Conservation (phyloP, 1,284 basidiomycete species). For the Ceratobasidium sp. region DNA sequence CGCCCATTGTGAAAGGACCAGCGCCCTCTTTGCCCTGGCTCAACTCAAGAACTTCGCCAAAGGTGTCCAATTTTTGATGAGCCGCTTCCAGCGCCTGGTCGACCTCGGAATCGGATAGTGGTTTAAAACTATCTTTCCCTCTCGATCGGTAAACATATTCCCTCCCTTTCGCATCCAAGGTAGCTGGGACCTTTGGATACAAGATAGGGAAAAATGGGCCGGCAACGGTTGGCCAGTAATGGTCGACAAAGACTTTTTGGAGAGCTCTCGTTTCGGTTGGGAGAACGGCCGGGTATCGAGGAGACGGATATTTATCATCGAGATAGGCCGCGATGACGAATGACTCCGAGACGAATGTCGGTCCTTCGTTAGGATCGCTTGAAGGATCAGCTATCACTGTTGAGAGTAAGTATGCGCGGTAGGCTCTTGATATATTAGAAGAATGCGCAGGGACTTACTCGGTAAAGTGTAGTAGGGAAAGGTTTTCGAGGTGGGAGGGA, state of each 20-base stretch:
- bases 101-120: not conserved
- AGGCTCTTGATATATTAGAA: not conserved
- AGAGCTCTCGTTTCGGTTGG: slow-evolving; percentile 30
- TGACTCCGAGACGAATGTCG: slow-evolving; percentile 44
- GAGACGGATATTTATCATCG: slow-evolving; percentile 46
- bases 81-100: not conserved
- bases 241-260: slow-evolving; percentile 32
- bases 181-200: not conserved
- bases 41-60: slow-evolving; percentile 9
- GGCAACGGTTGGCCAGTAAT: slow-evolving; percentile 17
- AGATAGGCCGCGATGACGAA: slow-evolving; percentile 47
- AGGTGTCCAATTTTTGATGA: not conserved
- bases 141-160: slow-evolving; percentile 32
- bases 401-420: not conserved
- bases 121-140: slow-evolving; percentile 1
- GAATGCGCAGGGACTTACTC: not conserved
- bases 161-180: slow-evolving; percentile 46
- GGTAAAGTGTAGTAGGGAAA: slow-evolving; percentile 37
- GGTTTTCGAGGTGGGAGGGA: slow-evolving; percentile 57
- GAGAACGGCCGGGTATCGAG: slow-evolving; percentile 40
- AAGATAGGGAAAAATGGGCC: not conserved
- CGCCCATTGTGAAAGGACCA: slow-evolving; percentile 19
- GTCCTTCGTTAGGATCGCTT: slow-evolving; percentile 28
- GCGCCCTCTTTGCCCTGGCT: not conserved
- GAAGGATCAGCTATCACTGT: slow-evolving; percentile 48